Evolutionary conservation across 2,329 filamentous ascomycete genomes (phyloP).

Genomic region (Penicillium crustosum): DNA sequence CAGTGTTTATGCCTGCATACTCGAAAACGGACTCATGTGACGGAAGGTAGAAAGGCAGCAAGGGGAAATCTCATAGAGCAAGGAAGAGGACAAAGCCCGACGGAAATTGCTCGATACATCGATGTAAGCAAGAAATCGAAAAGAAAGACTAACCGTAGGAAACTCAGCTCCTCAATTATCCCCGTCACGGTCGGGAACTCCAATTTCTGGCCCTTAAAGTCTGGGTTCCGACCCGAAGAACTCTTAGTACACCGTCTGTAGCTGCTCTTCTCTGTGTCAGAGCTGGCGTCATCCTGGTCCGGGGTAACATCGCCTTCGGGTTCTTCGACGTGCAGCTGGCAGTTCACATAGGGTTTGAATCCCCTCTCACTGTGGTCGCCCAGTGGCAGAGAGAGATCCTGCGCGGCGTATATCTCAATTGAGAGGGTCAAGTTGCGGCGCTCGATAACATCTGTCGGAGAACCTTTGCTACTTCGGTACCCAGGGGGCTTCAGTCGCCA

Average conservation of each 20-base stretch:
- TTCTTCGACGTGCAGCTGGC: conserved; percentile 77
- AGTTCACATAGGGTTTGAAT: conserved; percentile 74
- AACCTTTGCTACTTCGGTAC: conserved; percentile 54
- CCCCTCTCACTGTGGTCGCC: conserved; percentile 54
- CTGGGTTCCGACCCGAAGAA: conserved; percentile 60
- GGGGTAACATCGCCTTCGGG: conserved; percentile 49
- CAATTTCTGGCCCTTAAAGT: conserved; percentile 62
- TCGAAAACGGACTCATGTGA: not conserved
- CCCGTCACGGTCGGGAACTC: conserved; percentile 57
- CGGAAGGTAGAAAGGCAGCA: conserved; percentile 1
- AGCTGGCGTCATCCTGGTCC: conserved; percentile 50
- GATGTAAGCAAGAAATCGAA: not conserved
- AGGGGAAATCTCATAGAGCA: not conserved
- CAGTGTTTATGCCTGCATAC: conserved; percentile 6
- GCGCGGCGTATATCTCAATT: conserved; percentile 74
- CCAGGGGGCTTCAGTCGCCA: conserved; percentile 83
- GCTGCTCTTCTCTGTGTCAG: conserved; percentile 42
- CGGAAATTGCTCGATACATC: not conserved
- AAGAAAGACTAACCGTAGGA: conserved; percentile 62
- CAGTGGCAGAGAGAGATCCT: conserved; percentile 68
- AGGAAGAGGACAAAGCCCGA: not conserved
- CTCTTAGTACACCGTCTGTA: conserved; percentile 62
- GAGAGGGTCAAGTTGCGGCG: conserved; percentile 63
- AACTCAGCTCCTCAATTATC: conserved; percentile 69
- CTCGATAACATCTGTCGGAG: conserved; percentile 39